Evolutionary conservation across 2,329 filamentous ascomycete genomes (phyloP).

Genomic region (Calonectria hongkongensis): DNA sequence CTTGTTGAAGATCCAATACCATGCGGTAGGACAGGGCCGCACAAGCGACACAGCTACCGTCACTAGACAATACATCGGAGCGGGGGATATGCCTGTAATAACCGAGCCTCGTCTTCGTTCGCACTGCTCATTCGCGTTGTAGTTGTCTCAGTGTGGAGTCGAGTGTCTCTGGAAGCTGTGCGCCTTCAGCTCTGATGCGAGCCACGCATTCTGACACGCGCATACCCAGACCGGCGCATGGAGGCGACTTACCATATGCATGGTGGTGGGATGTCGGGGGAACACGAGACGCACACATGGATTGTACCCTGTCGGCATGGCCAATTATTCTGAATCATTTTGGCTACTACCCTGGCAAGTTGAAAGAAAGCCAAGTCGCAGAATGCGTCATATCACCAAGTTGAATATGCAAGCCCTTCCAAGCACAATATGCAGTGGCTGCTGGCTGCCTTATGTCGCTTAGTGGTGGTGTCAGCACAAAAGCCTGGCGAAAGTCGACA

Average conservation of each 20-base stretch:
- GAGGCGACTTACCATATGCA: slow-evolving; percentile 10
- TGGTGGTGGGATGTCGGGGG: neutral
- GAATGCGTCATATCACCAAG: slow-evolving; percentile 15
- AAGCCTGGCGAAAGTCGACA: neutral
- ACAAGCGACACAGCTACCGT: slow-evolving; percentile 42
- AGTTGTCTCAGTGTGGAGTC: slow-evolving; percentile 33
- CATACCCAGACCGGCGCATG: slow-evolving; percentile 7
- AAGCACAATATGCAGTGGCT: slow-evolving; percentile 28
- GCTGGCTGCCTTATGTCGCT: slow-evolving; percentile 31
- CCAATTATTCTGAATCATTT: slow-evolving; percentile 20
- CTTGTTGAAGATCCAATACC: slow-evolving; percentile 43
- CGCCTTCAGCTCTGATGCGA: slow-evolving; percentile 13
- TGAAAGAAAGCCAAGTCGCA: neutral
- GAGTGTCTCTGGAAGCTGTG: slow-evolving; percentile 29
- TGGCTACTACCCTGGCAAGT: neutral
- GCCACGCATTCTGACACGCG: slow-evolving; percentile 3
- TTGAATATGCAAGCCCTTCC: slow-evolving; percentile 17
- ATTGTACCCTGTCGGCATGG: neutral
- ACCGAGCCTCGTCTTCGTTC: slow-evolving; percentile 36
- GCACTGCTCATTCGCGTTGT: slow-evolving; percentile 37
- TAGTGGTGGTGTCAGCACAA: slow-evolving; percentile 17
- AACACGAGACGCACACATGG: slow-evolving; percentile 1
- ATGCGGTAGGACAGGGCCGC: slow-evolving; percentile 47
- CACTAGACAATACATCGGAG: slow-evolving; percentile 51
- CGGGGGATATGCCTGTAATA: slow-evolving; percentile 25